Base-by-base conservation (phyloP, 2,329 filamentous ascomycete genomes). In the Geosmithia morbida region DNA sequence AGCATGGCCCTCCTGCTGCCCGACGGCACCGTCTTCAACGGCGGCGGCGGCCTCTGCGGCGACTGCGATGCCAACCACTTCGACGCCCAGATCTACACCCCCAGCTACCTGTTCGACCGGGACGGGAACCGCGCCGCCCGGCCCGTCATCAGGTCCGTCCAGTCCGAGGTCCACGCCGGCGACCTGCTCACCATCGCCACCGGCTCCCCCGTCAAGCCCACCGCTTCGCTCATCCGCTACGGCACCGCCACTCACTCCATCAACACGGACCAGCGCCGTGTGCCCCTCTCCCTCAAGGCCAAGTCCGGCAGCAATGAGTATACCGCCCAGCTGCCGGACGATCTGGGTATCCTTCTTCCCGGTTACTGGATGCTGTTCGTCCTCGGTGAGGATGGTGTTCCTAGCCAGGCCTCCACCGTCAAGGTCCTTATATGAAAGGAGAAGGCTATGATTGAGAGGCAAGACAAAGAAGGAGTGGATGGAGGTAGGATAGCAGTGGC, bases 181-280 rank as follows among this genome's bases (percentile, higher is more conserved):
- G 33, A 37, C 13, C 6, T 37, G 33, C 33, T 37, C 33, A 7
- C 33, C 33, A 13, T 64, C 1, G 51, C 46, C 2, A 59, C 59
- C 1, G 50, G 55, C 11, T 43, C 46, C 7, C 50, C 56, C 2
- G 50, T 57, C 3, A 19, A 50, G 41, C 30, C 43, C 46, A 26
- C 22, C 4, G 33, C 33, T 5, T 62, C 67, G 0, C 55, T 79
- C 14, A 57, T 80, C 26, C 64, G 75, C 6, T 65, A 68, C 43
- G 68, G 72, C 1, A 67, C 64, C 3, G 61, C 62, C 3, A 79
- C 76, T 0, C 75, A 79, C 55, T 68, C 72, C 1, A 66, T 78
- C 44, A 74, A 80, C 53, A 79, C 69, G 0, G 76, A 80, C 56
- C 74, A 79, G 60, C 59, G 76, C 19, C 67, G 75, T 8, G 63